Evolutionary conservation across 2,329 filamentous ascomycete genomes (phyloP).

Genomic region (Incumbomyces lentus): DNA sequence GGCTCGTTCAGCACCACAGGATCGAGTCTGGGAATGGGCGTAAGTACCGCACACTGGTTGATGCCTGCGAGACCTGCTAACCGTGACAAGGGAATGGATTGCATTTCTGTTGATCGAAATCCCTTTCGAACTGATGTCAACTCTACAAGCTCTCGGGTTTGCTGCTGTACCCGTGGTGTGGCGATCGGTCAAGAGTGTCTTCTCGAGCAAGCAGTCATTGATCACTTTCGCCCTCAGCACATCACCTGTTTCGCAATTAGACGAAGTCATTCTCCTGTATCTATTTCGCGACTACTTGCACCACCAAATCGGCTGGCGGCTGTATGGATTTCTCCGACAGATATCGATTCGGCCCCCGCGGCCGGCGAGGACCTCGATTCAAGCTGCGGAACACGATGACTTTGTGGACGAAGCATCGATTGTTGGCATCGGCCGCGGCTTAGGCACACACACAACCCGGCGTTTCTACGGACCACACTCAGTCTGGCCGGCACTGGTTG

Average conservation of each 20-base stretch:
- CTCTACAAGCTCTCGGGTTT: slow-evolving; percentile 2
- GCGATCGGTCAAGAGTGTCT: background rate
- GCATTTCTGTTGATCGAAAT: slow-evolving; percentile 1
- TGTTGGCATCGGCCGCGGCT: slow-evolving; percentile 3
- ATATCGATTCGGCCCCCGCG: slow-evolving; percentile 13
- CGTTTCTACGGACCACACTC: slow-evolving; percentile 3
- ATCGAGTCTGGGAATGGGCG: background rate
- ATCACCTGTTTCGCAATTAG: background rate
- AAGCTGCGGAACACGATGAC: slow-evolving; percentile 5
- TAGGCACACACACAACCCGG: background rate
- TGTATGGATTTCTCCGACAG: slow-evolving; percentile 12
- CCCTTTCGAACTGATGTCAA: background rate
- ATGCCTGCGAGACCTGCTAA: background rate
- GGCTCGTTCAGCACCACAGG: background rate
- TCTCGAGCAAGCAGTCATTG: background rate
- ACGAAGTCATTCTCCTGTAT: background rate
- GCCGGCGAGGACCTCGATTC: slow-evolving; percentile 14
- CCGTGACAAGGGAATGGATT: background rate
- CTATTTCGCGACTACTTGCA: slow-evolving; percentile 1
- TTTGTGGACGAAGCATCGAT: slow-evolving; percentile 8
- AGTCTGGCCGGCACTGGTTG: slow-evolving; percentile 2
- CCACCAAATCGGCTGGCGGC: slow-evolving; percentile 2
- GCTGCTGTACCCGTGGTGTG: background rate
- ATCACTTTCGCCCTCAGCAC: background rate
- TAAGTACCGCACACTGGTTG: background rate